Conservation (phyloP, 495 filamentous ascomycete species). For the Penicillium fimorum region DNA sequence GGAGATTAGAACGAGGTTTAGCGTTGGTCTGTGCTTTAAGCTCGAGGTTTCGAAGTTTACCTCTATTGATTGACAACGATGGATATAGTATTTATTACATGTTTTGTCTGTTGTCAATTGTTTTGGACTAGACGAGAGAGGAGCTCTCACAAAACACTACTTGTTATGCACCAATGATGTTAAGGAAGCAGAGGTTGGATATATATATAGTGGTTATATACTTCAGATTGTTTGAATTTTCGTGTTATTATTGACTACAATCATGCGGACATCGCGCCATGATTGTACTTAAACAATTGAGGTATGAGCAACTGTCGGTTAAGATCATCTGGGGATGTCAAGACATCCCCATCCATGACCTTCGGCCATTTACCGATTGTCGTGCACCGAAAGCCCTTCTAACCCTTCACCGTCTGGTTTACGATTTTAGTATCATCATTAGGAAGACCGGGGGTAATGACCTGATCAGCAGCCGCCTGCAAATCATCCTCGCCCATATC, state of each 20-base stretch:
- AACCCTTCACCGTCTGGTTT: background rate
- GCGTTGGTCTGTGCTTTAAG: conserved; percentile 15
- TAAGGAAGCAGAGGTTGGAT: no score
- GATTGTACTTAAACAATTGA: background rate
- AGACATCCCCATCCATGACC: background rate
- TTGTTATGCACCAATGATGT: background rate
- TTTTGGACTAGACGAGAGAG: background rate
- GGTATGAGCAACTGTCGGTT: background rate
- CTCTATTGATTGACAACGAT: background rate
- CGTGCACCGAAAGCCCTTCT: background rate
- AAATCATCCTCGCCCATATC: conserved; percentile 48
- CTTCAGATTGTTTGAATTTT: background rate
- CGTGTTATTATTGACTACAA: background rate
- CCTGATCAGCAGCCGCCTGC: conserved; percentile 30
- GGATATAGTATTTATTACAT: background rate
- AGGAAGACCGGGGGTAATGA: conserved; percentile 14
- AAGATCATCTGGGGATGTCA: background rate
- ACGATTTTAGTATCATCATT: background rate
- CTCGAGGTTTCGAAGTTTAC: background rate
- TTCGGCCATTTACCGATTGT: background rate
- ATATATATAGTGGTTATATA: background rate
- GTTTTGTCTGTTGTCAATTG: no score
- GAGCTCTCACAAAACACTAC: background rate
- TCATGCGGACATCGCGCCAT: background rate
- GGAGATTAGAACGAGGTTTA: conserved; percentile 2